Conservation (phyloP, 2,329 filamentous ascomycete genomes). For the Diaporthe destruens region DNA sequence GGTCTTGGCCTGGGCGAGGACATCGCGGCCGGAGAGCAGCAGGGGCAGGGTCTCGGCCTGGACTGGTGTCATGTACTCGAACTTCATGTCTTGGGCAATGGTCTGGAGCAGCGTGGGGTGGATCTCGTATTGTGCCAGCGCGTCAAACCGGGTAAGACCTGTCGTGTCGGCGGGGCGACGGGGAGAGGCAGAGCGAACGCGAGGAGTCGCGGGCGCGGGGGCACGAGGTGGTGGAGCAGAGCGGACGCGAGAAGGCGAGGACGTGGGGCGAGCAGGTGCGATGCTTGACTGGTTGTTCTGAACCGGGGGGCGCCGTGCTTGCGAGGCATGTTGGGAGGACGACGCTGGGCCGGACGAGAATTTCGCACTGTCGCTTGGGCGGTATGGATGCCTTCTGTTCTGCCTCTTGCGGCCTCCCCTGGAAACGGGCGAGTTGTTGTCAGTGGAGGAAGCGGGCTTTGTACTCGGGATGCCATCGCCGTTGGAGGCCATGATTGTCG, state of each 20-base stretch:
- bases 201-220: neutral
- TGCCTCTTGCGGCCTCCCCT: constrained; percentile 19
- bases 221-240: neutral
- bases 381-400: constrained; percentile 30
- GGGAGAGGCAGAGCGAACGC: neutral
- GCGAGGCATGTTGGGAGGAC: constrained; percentile 2
- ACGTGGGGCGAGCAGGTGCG: neutral
- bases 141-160: constrained; percentile 54
- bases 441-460: neutral
- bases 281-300: neutral
- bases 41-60: constrained; percentile 65
- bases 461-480: neutral
- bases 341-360: neutral
- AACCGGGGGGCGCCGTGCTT: neutral
- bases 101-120: constrained; percentile 61
- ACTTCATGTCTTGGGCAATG: constrained; percentile 62
- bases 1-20: constrained; percentile 86
- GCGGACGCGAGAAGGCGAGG: neutral
- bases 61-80: constrained; percentile 67
- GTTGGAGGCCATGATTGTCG: constrained; percentile 23
- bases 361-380: constrained; percentile 12
- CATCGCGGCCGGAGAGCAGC: constrained; percentile 62
- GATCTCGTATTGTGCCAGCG: constrained; percentile 57
- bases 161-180: constrained; percentile 17
- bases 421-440: constrained; percentile 8